phyloP scores from a whole-genome alignment of 2,329 filamentous ascomycete genomes.

The Pseudopithomyces chartarum region DNA sequence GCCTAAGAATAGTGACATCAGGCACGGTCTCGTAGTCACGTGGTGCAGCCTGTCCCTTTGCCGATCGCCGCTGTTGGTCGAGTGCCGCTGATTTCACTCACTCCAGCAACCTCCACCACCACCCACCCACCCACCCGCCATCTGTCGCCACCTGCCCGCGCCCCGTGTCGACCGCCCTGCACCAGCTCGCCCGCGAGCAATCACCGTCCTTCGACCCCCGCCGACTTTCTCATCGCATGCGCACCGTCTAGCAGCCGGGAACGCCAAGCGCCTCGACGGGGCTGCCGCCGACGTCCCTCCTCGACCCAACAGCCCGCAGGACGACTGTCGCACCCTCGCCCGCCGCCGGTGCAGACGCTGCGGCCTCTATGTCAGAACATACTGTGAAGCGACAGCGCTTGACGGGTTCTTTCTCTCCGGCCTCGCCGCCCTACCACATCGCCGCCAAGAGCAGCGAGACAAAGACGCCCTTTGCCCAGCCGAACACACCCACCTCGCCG shows the following conservation, averaged over 20 bases:
- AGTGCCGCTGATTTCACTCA: not conserved
- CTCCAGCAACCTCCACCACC: not conserved
- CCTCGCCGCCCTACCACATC: constrained; percentile 49
- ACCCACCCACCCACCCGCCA: not conserved
- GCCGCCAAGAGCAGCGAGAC: constrained; percentile 46
- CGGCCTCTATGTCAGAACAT: constrained; percentile 42
- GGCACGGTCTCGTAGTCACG: not conserved
- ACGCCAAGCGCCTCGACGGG: constrained; percentile 18
- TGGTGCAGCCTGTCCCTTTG: not conserved
- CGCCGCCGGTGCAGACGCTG: constrained; percentile 12
- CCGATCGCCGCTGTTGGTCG: not conserved
- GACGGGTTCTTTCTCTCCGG: constrained; percentile 51
- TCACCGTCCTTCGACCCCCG: constrained; percentile 8
- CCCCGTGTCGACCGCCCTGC: constrained; percentile 8
- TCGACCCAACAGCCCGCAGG: constrained; percentile 31
- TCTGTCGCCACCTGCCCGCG: constrained; percentile 7
- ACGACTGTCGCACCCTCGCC: constrained; percentile 15
- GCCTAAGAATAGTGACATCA: not conserved
- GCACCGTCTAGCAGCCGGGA: constrained; percentile 26
- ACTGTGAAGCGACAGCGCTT: constrained; percentile 47
- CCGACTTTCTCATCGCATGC: constrained; percentile 30
- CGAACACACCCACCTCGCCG: constrained; percentile 55
- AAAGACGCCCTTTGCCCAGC: constrained; percentile 48
- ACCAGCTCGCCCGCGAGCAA: constrained; percentile 11
- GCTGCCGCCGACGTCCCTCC: constrained; percentile 13